Conservation (phyloP, 345 rosid species). For the Orychophragmus violaceus region DNA sequence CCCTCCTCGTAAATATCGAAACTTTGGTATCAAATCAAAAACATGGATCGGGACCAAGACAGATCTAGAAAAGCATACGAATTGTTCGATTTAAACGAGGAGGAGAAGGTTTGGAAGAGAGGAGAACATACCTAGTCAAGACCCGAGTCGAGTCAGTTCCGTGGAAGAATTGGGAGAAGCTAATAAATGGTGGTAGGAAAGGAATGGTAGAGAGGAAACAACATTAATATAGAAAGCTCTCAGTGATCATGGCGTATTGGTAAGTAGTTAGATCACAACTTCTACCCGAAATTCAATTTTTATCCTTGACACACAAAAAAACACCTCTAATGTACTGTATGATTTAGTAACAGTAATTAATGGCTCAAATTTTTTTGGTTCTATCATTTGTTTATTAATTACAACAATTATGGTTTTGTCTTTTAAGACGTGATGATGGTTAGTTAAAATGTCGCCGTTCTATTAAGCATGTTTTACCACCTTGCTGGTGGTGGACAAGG, state of each 20-base stretch:
- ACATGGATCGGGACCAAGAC: slow-evolving; percentile 15
- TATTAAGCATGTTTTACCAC: background rate
- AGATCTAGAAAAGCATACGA: slow-evolving; percentile 1
- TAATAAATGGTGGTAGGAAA: background rate
- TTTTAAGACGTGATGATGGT: background rate
- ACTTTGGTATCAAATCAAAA: background rate
- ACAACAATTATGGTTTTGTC: background rate
- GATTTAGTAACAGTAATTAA: background rate
- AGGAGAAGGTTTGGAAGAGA: background rate
- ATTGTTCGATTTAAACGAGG: no score
- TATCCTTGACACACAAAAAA: background rate
- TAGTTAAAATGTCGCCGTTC: slow-evolving; percentile 11
- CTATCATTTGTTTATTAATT: background rate
- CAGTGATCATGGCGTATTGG: slow-evolving; percentile 1
- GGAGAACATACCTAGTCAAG: slow-evolving; percentile 1
- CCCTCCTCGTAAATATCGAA: slow-evolving; percentile 33
- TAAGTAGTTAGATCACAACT: slow-evolving; percentile 40
- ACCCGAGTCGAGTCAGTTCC: slow-evolving; percentile 4
- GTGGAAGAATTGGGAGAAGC: background rate
- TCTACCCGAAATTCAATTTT: slow-evolving; percentile 9
- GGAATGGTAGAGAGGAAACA: background rate
- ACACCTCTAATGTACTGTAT: background rate
- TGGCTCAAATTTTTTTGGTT: background rate
- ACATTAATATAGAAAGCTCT: slow-evolving; percentile 15
- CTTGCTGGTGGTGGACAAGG: background rate